Evolutionary conservation across 2,329 filamentous ascomycete genomes (phyloP), one percentile per base, ranked within the genome.

Genomic region (Penicillium sp.): DNA sequence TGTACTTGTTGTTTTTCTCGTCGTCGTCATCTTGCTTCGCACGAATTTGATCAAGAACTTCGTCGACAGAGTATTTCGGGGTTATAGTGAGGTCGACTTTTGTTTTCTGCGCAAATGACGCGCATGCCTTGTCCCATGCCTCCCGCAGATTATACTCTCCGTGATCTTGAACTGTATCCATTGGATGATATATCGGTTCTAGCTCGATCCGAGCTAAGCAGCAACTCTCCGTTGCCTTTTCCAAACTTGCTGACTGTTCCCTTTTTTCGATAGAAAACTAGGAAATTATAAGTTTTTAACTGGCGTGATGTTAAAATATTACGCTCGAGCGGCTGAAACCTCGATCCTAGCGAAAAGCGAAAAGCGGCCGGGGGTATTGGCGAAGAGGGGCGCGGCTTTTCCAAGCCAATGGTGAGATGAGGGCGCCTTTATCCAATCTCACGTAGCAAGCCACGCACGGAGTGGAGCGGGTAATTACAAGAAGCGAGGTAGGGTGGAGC

Each of bases 11-110:
- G 41, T 58, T 56, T 47, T 56, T 57, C 51, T 68, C 60, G 12
- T 64, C 61, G 29, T 65, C 62, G 3, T 61, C 54, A 12, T 64
- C 60, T 52, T 64, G 63, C 34, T 61, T 62, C 18, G 45, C 46
- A 15, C 53, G 47, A 21, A 67, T 64, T 29, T 63, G 58, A 10
- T 62, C 61, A 6, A 67, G 56, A 7, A 67, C 63, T 40, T 67
- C 58, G 27, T 63, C 60, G 21, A 65, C 50, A 5, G 52, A 59
- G 35, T 59, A 60, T 10, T 58, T 60, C 3, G 59, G 56, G 16
- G 58, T 45, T 12, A 40, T 49, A 27, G 64, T 64, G 8, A 61
- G 61, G 44, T 65, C 60, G 18, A 59, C 54, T 25, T 57, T 60
- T 35, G 58, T 52, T 18, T 49, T 62, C 23, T 55, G 46, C 38